Base-by-base conservation (phyloP, 2,329 filamentous ascomycete species). In the Cryphonectria parasitica region DNA sequence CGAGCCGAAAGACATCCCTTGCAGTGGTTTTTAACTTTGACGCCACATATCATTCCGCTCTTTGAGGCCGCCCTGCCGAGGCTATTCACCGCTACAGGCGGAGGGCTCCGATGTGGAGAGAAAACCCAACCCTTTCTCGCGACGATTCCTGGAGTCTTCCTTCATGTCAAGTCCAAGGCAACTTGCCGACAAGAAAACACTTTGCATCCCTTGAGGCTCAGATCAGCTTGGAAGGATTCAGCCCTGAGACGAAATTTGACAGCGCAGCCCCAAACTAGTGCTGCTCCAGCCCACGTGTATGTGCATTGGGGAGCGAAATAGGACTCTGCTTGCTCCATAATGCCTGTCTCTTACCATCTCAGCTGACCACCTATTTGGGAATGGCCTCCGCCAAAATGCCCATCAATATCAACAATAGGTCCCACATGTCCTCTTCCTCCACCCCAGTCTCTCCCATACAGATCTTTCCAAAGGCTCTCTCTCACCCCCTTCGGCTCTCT, bases 151-250 rank as follows among this genome's bases (percentile, higher is more conserved):
- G 17, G 43, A 45, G 17, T 7, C 19, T 25, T 3, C 15, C 15
- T 31, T 34, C 13, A 3, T 17, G 1, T 15, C 54, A 31, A 34
- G 28, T 22, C 15, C 4, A 34, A 58, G 45, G 28, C 28, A 19
- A 19, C 25, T 58, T 8, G 34, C 4, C 54, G 15, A 34, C 54
- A 15, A 25, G 52, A 49, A n/a, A n/a, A 56, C 10, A 25, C 52
- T 31, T 58, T 19, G 5, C 15, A 56, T 31, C 31, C 25, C 52
- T 28, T 28, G 15, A 28, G 15, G 31, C 54, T 58, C 54, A 58
- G 54, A n/a, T 49, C 45, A 49, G 45, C 45, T 31, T 58, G 13
- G 52, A 58, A 34, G 54, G 54, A 58, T 58, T 34, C 45, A 49
- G 8, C 7, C 8, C 13, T 31, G 15, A 31, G 54, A 58, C 25